phyloP scores from a whole-genome alignment of 2,329 filamentous ascomycete species.

The Orbilia brochopaga region DNA sequence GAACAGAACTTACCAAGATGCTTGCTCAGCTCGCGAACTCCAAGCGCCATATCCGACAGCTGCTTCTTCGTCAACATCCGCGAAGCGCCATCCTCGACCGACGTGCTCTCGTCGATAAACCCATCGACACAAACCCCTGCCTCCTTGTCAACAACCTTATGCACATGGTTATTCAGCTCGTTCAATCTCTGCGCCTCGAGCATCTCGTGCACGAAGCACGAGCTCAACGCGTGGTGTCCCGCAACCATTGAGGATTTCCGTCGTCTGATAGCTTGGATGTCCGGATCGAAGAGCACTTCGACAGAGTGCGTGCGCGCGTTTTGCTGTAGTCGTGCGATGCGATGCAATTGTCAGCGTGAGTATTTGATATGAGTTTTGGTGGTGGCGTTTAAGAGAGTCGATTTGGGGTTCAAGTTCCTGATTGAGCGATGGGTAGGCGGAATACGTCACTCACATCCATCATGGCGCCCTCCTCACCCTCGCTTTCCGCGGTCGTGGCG shows the following conservation, averaged over 20 bases:
- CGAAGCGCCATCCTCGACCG: constrained; percentile 63
- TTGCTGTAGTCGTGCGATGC: constrained; percentile 4
- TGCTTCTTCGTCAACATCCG: constrained; percentile 94
- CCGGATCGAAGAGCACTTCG: constrained; percentile 68
- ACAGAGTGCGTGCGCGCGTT: constrained; percentile 28
- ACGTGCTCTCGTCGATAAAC: constrained; percentile 53
- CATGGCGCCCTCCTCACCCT: constrained; percentile 22
- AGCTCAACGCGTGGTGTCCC: constrained; percentile 61
- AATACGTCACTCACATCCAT: constrained; percentile 47
- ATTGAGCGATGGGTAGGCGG: neutral
- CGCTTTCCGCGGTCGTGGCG: constrained; percentile 7
- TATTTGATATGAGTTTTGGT: neutral
- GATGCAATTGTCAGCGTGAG: neutral
- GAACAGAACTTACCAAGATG: constrained; percentile 68
- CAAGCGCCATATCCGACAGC: constrained; percentile 95
- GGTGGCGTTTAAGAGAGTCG: constrained; percentile 3
- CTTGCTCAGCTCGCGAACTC: constrained; percentile 86
- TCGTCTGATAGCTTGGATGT: constrained; percentile 64
- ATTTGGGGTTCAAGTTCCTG: neutral
- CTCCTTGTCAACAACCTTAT: constrained; percentile 55
- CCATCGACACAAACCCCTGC: constrained; percentile 43
- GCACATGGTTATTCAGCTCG: constrained; percentile 58
- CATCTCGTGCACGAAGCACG: constrained; percentile 71
- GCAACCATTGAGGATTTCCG: constrained; percentile 71
- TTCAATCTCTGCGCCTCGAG: constrained; percentile 64